Evolutionary conservation across 2,329 filamentous ascomycete genomes (phyloP).

Genomic region (Tolypocladium guangdongense): DNA sequence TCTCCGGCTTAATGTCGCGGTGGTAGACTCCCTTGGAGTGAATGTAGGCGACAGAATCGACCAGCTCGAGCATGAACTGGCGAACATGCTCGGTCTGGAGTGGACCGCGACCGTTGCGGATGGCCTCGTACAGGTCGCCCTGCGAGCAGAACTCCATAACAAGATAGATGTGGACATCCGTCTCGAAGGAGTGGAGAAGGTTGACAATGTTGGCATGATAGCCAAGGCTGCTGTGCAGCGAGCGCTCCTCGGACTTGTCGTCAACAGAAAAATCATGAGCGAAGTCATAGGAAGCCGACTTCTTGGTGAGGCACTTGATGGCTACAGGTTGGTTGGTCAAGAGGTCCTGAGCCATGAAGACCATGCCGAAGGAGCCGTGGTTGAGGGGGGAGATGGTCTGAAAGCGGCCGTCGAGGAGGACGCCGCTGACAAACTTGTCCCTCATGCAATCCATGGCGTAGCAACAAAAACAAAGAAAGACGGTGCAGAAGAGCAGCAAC

Average conservation of each 20-base stretch:
- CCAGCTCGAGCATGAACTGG: slow-evolving; percentile 90
- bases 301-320: slow-evolving; percentile 93
- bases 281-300: slow-evolving; percentile 47
- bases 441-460: slow-evolving; percentile 70
- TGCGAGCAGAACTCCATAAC: slow-evolving; percentile 93
- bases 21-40: slow-evolving; percentile 89
- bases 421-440: slow-evolving; percentile 67
- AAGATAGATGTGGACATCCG: slow-evolving; percentile 77
- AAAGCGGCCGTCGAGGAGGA: slow-evolving; percentile 80
- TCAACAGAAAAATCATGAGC: slow-evolving; percentile 62
- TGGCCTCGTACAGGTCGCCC: slow-evolving; percentile 95
- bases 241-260: slow-evolving; percentile 70
- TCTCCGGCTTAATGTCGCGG: slow-evolving; percentile 98
- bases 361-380: slow-evolving; percentile 97
- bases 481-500: slow-evolving; percentile 5
- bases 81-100: slow-evolving; percentile 93
- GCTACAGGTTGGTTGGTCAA: slow-evolving; percentile 71
- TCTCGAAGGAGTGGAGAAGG: slow-evolving; percentile 83
- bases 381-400: slow-evolving; percentile 89
- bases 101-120: slow-evolving; percentile 77
- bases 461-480: slow-evolving; percentile 6
- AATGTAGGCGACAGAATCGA: slow-evolving; percentile 82
- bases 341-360: slow-evolving; percentile 81
- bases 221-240: slow-evolving; percentile 69
- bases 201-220: slow-evolving; percentile 90